A percentile compares a stretch with the other conserved stretches of the same genome.
phyloP scores from a whole-genome alignment of 2,329 filamentous ascomycete genomes.

The Xylaria sp. region DNA sequence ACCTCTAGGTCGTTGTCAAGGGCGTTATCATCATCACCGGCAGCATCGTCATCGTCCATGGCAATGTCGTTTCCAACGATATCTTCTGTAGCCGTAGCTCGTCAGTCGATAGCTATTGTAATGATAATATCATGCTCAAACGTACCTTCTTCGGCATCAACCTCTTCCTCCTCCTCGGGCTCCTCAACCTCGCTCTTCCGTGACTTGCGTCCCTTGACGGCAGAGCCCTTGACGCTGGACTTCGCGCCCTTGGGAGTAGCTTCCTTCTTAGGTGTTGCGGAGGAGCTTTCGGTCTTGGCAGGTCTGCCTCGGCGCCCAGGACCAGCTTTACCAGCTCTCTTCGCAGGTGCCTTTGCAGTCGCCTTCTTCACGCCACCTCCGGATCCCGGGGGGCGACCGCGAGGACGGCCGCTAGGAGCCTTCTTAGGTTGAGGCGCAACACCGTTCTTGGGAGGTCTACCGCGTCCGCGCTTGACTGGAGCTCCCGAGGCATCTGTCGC shows the following conservation, averaged over 20 bases:
- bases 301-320: slow-evolving; percentile 51
- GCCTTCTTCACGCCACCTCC: slow-evolving; percentile 50
- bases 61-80: slow-evolving; percentile 32
- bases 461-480: slow-evolving; percentile 53
- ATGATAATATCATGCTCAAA: neutral
- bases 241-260: slow-evolving; percentile 42
- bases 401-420: slow-evolving; percentile 57
- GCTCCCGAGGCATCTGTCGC: slow-evolving; percentile 40
- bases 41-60: slow-evolving; percentile 15
- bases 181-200: slow-evolving; percentile 48
- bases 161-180: slow-evolving; percentile 46
- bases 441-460: slow-evolving; percentile 55
- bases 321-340: slow-evolving; percentile 38
- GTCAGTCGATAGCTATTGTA: slow-evolving; percentile 16
- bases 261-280: slow-evolving; percentile 48
- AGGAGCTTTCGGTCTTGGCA: slow-evolving; percentile 45
- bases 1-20: slow-evolving; percentile 41
- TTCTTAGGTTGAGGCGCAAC: slow-evolving; percentile 50
- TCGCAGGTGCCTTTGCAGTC: slow-evolving; percentile 36
- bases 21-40: slow-evolving; percentile 20
- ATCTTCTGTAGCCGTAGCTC: slow-evolving; percentile 37
- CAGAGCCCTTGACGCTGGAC: slow-evolving; percentile 33
- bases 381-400: slow-evolving; percentile 60
- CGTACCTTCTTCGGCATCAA: slow-evolving; percentile 43
- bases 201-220: slow-evolving; percentile 40